A percentile compares a stretch with the other conserved stretches of the same genome.
These are phyloP conservation scores for Aurifilum marmelostoma DNA, from an alignment of 2,329 filamentous ascomycete species.

Conservation along the genomic window DNA sequence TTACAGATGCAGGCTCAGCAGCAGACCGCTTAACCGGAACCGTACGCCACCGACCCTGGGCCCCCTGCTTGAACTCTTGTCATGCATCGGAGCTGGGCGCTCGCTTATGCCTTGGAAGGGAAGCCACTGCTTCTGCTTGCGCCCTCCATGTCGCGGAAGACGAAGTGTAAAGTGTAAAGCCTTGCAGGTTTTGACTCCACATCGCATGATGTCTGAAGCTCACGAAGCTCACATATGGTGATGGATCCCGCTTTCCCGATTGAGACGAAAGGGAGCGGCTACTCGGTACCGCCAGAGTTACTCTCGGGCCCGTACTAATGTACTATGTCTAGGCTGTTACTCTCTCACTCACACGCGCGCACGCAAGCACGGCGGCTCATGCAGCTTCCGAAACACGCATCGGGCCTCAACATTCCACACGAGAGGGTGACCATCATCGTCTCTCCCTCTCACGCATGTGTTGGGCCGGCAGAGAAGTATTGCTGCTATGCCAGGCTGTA, in stretches of 20 bases:
- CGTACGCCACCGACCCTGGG: neutral
- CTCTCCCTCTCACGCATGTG: neutral
- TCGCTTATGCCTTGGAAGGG: neutral
- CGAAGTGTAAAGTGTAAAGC: neutral
- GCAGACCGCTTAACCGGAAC: neutral
- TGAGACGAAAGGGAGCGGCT: neutral
- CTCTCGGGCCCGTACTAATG: neutral
- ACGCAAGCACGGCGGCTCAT: neutral
- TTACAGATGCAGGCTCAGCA: neutral
- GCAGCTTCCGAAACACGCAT: conserved; percentile 4
- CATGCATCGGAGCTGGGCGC: neutral
- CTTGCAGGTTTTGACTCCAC: neutral
- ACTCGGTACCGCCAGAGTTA: neutral
- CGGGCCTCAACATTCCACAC: neutral
- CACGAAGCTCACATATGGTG: neutral
- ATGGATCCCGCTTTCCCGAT: neutral
- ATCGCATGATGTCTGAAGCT: neutral
- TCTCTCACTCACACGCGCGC: too few relatives aligned
- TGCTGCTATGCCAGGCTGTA: neutral
- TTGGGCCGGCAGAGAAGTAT: neutral
- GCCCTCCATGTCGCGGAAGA: neutral
- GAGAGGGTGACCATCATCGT: neutral
- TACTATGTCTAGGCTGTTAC: neutral
- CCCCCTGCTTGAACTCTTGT: neutral
- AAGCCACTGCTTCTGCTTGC: neutral